Evolutionary conservation across 306 rosid species (phyloP), one percentile per base, ranked within the genome.

Genomic region (Sesbania bispinosa): DNA sequence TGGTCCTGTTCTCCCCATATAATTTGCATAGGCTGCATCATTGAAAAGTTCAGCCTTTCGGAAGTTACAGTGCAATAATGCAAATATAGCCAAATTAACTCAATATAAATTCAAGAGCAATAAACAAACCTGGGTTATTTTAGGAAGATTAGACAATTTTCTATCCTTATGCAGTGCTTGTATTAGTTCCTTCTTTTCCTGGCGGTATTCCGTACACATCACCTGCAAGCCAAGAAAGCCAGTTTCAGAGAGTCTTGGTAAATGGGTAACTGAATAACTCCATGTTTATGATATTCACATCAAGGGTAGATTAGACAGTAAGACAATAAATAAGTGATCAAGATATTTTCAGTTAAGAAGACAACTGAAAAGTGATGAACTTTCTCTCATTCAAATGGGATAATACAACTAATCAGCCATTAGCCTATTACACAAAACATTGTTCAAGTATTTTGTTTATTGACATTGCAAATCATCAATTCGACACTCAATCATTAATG

Each of bases 1-100:
- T 10, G 55, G 83, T 93, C 98, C 33, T 84, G 79, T 72, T 90
- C 98, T 77, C 98, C 98, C 97, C 98, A 93, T 45, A 93, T 73
- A 53, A 93, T 74, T 16, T 84, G 81, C 20, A 96, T 84, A 21
- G 90, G 90, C 98, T 94, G 89, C 81, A 82, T 42, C 48, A 62
- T 74, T 13, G 32, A 74, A 36, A 76, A 59, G 23, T 13, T 29
- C 30, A 19, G 45, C 55, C 50, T 58, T 42, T 33, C 27, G n/a
- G n/a, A 18, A 50, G 24, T 19, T 33, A 46, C 20, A 35, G 1
- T 19, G 27, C 59, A 70, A 78, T 45, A 73, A 43, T 21, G 39
- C 55, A 46, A 18, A 46, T 20, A 14, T 15, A 16, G 46, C 36
- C 18, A 32, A 10, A 36, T 72, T 5, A 51, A 75, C 26, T 39